These are phyloP conservation scores for Emericellopsis atlantica DNA, from an alignment of 2,329 filamentous ascomycete genomes.

Conservation along the genomic window DNA sequence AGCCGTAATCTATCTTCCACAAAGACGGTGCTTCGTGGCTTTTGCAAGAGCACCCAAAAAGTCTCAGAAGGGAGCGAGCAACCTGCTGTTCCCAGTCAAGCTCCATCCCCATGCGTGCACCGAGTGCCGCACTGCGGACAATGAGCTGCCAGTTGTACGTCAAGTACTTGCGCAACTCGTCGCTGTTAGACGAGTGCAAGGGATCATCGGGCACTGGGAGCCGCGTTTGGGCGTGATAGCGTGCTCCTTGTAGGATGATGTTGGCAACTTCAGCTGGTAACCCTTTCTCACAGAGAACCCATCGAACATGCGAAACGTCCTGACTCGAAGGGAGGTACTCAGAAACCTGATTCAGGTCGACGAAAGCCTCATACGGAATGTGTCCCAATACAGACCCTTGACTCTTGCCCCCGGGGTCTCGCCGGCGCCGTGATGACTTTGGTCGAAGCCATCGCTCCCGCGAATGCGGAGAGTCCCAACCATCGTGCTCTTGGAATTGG, in stretches of 20 bases:
- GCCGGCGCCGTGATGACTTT: no score
- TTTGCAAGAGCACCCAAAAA: background rate
- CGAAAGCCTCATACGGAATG: conserved; percentile 4
- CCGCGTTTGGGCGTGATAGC: conserved; percentile 3
- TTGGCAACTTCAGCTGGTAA: conserved; percentile 7
- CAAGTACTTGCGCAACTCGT: conserved; percentile 11
- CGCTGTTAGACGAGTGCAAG: conserved; percentile 6
- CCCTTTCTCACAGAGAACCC: conserved; percentile 4
- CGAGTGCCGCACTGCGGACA: conserved; percentile 11
- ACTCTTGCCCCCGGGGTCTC: background rate
- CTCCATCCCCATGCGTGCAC: conserved; percentile 7
- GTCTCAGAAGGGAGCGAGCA: background rate
- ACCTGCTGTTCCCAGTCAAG: conserved; percentile 1
- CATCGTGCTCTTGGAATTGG: conserved; percentile 1
- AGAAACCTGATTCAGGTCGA: background rate
- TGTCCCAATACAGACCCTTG: conserved; percentile 2
- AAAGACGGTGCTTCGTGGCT: background rate
- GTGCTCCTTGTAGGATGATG: conserved; percentile 5
- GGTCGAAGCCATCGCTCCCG: no score
- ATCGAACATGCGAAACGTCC: conserved; percentile 3
- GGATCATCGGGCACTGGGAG: conserved; percentile 7
- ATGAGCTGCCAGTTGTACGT: conserved; percentile 13
- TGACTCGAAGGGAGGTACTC: background rate
- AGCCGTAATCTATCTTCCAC: no score
- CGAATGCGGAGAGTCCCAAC: background rate